Percentiles rank a stretch among this genome's conserved stretches.
phyloP scores from a whole-genome alignment of 805 yeast species.

The Candida succiphila region DNA sequence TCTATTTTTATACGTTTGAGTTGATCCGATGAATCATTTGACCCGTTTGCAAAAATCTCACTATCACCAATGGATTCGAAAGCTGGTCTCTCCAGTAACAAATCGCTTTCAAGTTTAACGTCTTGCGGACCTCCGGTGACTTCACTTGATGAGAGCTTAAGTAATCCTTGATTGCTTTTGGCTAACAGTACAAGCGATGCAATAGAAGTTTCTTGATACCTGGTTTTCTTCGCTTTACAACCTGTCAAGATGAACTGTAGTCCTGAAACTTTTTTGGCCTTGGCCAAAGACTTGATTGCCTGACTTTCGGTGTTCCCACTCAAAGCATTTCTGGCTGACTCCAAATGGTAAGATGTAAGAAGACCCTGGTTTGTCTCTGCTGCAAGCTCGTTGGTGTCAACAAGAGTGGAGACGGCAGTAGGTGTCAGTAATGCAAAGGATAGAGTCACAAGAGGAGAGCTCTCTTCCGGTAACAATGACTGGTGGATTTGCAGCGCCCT shows the following conservation, averaged over 20 bases:
- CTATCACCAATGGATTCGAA: conserved; percentile 52
- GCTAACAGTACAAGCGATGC: conserved; percentile 76
- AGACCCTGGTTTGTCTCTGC: conserved; percentile 21
- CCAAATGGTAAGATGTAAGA: conserved; percentile 46
- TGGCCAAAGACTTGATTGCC: conserved; percentile 41
- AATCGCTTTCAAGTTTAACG: conserved; percentile 61
- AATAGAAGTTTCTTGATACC: conserved; percentile 62
- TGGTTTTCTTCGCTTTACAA: conserved; percentile 79
- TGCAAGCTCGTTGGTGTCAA: conserved; percentile 22
- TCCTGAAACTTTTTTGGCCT: conserved; percentile 49
- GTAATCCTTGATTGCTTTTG: conserved; percentile 26
- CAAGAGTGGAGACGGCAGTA: conserved; percentile 22
- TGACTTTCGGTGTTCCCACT: conserved; percentile 58
- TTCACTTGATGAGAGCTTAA: conserved; percentile 9
- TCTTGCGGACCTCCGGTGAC: conserved; percentile 36
- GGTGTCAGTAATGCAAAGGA: conserved; percentile 30
- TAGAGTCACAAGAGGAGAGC: conserved; percentile 30
- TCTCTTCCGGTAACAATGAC: conserved; percentile 54
- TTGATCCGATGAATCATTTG: conserved; percentile 24
- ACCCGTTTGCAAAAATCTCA: conserved; percentile 27
- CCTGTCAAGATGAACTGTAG: conserved; percentile 70
- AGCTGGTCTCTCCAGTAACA: conserved; percentile 64
- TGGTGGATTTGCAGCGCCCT: conserved; percentile 57
- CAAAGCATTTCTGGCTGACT: conserved; percentile 53
- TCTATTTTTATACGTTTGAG: conserved; percentile 34